Percentiles rank a stretch among this genome's conserved stretches.
Evolutionary conservation across 306 rosid genomes (phyloP).

Genomic region (Vicia sativa): DNA sequence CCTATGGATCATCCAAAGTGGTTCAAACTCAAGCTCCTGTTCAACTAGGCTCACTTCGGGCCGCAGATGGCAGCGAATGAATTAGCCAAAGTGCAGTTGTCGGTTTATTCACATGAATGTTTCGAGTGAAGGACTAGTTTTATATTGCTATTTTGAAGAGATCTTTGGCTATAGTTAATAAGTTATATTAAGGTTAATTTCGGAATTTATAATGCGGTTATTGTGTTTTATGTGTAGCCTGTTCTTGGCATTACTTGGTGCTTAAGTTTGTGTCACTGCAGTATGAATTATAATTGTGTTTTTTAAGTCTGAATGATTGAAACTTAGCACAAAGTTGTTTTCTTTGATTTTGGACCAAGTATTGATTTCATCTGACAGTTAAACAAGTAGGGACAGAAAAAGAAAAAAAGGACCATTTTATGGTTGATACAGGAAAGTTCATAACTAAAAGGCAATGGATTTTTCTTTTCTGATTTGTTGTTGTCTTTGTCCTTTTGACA

Average conservation of each 20-base stretch:
- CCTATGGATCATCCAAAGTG: conserved; percentile 90
- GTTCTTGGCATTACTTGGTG: conserved; percentile 34
- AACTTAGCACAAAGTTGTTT: conserved; percentile 8
- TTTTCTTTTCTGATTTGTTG: conserved; percentile 5
- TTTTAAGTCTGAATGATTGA: conserved; percentile 1
- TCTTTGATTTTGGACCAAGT: not conserved
- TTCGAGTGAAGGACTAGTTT: conserved; percentile 27
- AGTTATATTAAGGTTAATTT: conserved; percentile 20
- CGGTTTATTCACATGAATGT: conserved; percentile 5
- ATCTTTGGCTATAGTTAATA: conserved; percentile 29
- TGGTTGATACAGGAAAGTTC: not conserved
- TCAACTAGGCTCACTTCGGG: conserved; percentile 93
- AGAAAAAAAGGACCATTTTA: not conserved
- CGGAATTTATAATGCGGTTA: conserved; percentile 35
- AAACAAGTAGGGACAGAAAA: not conserved
- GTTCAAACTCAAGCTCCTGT: conserved; percentile 97
- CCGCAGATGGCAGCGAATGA: conserved; percentile 91
- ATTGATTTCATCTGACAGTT: not conserved
- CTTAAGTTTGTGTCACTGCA: not conserved
- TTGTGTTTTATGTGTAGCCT: conserved; percentile 30
- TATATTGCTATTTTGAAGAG: conserved; percentile 17
- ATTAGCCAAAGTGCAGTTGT: conserved; percentile 10
- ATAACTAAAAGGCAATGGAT: not conserved
- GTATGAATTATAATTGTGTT: not conserved
- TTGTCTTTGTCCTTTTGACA: conserved; percentile 22